These are phyloP conservation scores for Trichoderma aggressivum DNA, from an alignment of 2,329 filamentous ascomycete species.

Conservation along the genomic window DNA sequence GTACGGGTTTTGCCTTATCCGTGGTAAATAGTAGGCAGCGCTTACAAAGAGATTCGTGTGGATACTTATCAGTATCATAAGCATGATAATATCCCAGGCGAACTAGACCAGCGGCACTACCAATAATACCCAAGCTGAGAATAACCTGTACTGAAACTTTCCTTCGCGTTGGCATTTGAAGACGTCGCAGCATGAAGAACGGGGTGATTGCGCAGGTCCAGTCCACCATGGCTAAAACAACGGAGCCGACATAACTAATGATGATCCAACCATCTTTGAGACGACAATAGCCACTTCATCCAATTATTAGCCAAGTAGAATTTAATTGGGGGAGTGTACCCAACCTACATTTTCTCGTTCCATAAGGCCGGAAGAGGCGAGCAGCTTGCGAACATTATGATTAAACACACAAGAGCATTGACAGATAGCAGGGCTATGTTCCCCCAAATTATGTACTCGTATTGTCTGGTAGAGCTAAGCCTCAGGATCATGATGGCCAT, in stretches of 20 bases:
- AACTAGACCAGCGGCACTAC: background rate
- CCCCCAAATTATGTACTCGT: background rate
- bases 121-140: background rate
- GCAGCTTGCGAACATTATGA: background rate
- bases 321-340: background rate
- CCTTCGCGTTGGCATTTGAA: background rate
- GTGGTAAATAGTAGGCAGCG: background rate
- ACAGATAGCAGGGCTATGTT: background rate
- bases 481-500: slow-evolving; percentile 5
- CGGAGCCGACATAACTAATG: background rate
- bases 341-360: slow-evolving; percentile 2
- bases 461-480: background rate
- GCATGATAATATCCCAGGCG: background rate
- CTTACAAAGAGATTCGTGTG: background rate
- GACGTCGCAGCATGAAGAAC: background rate
- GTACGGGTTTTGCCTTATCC: background rate
- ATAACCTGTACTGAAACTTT: background rate
- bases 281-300: background rate
- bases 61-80: slow-evolving; percentile 1
- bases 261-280: background rate
- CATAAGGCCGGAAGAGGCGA: background rate
- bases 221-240: background rate
- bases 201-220: background rate
- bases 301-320: background rate
- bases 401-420: background rate